A percentile compares a stretch with the other conserved stretches of the same genome.
Evolutionary conservation across 768 basidiomycete genomes (phyloP).

Genomic region (Solioccasus polychromus): DNA sequence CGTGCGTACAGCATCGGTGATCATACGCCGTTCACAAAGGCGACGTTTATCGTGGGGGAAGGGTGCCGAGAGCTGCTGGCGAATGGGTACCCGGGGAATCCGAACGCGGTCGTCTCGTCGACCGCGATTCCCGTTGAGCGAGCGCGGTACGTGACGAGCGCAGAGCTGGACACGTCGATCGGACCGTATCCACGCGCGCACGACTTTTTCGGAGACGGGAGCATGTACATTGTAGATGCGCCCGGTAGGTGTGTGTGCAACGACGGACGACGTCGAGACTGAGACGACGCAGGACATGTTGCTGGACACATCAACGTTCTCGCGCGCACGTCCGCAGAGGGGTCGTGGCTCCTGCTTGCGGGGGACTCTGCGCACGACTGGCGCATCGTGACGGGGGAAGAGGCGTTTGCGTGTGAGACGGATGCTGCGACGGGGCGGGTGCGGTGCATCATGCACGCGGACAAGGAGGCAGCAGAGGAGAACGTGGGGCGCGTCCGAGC

Average conservation of each 20-base stretch:
- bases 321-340: conserved; percentile 50
- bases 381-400: conserved; percentile 46
- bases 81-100: conserved; percentile 42
- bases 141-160: conserved; percentile 35
- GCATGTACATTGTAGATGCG: conserved; percentile 55
- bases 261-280: neutral
- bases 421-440: conserved; percentile 24
- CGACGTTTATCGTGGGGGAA: conserved; percentile 48
- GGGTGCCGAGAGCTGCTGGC: conserved; percentile 35
- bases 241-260: conserved; percentile 31
- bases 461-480: conserved; percentile 41
- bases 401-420: conserved; percentile 32
- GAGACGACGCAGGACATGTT: conserved; percentile 38
- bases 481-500: conserved; percentile 40
- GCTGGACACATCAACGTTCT: conserved; percentile 54
- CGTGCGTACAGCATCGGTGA: conserved; percentile 39
- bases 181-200: conserved; percentile 50
- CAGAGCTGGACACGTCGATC: conserved; percentile 36
- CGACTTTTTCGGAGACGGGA: conserved; percentile 58
- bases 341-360: conserved; percentile 54
- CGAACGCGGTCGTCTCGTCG: conserved; percentile 29
- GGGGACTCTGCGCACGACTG: conserved; percentile 58
- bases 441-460: conserved; percentile 39
- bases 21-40: conserved; percentile 41
- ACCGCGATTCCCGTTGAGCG: conserved; percentile 39